phyloP scores from a whole-genome alignment of 495 filamentous ascomycete genomes.

The Penicillium bovifimosum region DNA sequence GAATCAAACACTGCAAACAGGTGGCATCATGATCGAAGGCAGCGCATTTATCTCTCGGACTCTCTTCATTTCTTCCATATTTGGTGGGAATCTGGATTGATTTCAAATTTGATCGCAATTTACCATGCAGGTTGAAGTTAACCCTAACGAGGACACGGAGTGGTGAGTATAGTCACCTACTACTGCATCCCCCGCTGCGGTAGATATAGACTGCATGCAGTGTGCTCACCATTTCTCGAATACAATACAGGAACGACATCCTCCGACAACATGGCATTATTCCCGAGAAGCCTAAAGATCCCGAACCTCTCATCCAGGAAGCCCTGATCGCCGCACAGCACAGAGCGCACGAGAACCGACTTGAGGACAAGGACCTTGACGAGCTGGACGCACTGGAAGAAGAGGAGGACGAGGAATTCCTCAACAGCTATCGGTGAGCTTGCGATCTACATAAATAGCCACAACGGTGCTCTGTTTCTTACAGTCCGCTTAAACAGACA shows the following conservation, averaged over 20 bases:
- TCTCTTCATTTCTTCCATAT: conserved; percentile 7
- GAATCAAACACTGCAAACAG: conserved; percentile 44
- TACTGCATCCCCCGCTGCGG: conserved; percentile 8
- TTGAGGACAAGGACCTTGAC: conserved; percentile 89
- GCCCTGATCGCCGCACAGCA: conserved; percentile 77
- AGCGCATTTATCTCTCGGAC: conserved; percentile 2
- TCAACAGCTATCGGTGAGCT: conserved; percentile 69
- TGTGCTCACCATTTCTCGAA: conserved; percentile 4
- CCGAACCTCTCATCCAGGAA: conserved; percentile 91
- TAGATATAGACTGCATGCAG: conserved; percentile 6
- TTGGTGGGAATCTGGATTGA: conserved; percentile 1
- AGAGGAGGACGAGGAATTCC: conserved; percentile 86
- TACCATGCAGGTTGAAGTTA: conserved; percentile 81
- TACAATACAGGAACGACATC: conserved; percentile 81
- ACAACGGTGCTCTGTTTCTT: conserved; percentile 9
- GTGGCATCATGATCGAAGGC: conserved; percentile 28
- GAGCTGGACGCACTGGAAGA: conserved; percentile 93
- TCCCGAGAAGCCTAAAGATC: conserved; percentile 90
- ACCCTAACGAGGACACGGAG: conserved; percentile 97
- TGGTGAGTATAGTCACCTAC: conserved; percentile 59
- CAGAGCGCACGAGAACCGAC: conserved; percentile 79
- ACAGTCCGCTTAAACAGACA: conserved; percentile 43
- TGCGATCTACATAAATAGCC: background rate
- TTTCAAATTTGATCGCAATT: background rate
- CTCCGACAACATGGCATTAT: conserved; percentile 94